Evolutionary conservation across 2,329 filamentous ascomycete genomes (phyloP).

Genomic region (Fusarium brachygibbosum): DNA sequence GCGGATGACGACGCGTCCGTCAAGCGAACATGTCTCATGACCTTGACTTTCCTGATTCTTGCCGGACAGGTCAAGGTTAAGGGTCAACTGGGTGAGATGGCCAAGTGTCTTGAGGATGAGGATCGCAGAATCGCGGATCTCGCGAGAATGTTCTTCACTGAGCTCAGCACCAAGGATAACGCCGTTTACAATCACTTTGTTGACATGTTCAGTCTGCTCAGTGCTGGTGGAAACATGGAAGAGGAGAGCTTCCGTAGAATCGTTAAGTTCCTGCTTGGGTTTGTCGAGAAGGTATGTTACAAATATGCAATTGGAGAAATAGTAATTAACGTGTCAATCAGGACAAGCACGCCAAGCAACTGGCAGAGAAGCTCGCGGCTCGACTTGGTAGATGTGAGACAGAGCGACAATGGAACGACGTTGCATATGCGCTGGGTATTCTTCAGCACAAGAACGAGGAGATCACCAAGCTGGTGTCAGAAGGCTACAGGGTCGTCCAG

Average conservation of each 20-base stretch:
- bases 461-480: constrained; percentile 80
- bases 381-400: constrained; percentile 87
- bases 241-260: constrained; percentile 90
- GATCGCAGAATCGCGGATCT: constrained; percentile 95
- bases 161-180: constrained; percentile 97
- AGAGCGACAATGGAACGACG: constrained; percentile 97
- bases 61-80: constrained; percentile 99
- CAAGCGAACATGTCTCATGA: constrained; percentile 98
- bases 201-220: constrained; percentile 96
- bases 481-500: constrained; percentile 81
- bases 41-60: constrained; percentile 94
- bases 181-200: constrained; percentile 99
- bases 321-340: constrained; percentile 55
- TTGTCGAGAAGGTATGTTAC: constrained; percentile 89
- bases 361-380: constrained; percentile 92
- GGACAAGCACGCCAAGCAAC: constrained; percentile 97
- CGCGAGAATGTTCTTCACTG: constrained; percentile 97
- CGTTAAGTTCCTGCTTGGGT: constrained; percentile 91
- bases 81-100: constrained; percentile 98
- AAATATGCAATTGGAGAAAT: neutral
- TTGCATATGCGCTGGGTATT: constrained; percentile 89
- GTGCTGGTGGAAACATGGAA: constrained; percentile 81
- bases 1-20: constrained; percentile 91
- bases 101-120: constrained; percentile 96
- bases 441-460: constrained; percentile 95